A percentile compares a stretch with the other conserved stretches of the same genome.
Conservation (phyloP, 1,284 basidiomycete species). For the Ganoderma lingzhi region DNA sequence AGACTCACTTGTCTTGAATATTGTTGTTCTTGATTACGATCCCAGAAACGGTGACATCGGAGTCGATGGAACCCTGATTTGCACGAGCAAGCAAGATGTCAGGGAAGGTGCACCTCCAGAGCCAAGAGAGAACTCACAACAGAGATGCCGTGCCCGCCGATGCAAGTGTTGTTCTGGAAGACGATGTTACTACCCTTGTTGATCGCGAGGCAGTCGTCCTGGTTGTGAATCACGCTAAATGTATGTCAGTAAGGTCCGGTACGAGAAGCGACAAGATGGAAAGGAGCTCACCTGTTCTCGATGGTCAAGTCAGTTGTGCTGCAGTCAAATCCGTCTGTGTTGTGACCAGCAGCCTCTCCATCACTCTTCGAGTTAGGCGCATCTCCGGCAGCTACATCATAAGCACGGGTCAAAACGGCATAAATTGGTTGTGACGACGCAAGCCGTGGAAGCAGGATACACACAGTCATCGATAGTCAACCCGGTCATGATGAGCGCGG, state of each 20-base stretch:
- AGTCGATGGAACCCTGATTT: slow-evolving; percentile 56
- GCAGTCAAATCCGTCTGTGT: slow-evolving; percentile 66
- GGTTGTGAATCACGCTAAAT: slow-evolving; percentile 37
- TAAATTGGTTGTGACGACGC: neutral
- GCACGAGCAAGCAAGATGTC: neutral
- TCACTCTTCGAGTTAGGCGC: slow-evolving; percentile 53
- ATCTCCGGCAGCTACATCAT: slow-evolving; percentile 43
- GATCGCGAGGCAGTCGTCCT: slow-evolving; percentile 73
- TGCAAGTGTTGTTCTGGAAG: slow-evolving; percentile 62
- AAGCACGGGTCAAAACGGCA: neutral
- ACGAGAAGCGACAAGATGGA: too few relatives aligned
- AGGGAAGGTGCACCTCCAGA: neutral
- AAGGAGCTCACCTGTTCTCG: slow-evolving; percentile 40
- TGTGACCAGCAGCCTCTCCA: slow-evolving; percentile 46
- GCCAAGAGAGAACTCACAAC: slow-evolving; percentile 40
- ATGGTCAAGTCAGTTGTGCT: slow-evolving; percentile 53
- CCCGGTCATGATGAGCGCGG: slow-evolving; percentile 39
- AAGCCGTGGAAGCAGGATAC: neutral
- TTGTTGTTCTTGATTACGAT: slow-evolving; percentile 58
- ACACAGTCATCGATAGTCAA: slow-evolving; percentile 50
- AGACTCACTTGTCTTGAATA: slow-evolving; percentile 40
- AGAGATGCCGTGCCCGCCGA: slow-evolving; percentile 66
- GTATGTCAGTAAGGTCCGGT: neutral
- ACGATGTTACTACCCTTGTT: slow-evolving; percentile 63
- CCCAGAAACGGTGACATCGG: slow-evolving; percentile 53